These are phyloP conservation scores for Rutidosis leptorrhynchoides DNA, from an alignment of 129 eudicot genomes.

Conservation along the genomic window DNA sequence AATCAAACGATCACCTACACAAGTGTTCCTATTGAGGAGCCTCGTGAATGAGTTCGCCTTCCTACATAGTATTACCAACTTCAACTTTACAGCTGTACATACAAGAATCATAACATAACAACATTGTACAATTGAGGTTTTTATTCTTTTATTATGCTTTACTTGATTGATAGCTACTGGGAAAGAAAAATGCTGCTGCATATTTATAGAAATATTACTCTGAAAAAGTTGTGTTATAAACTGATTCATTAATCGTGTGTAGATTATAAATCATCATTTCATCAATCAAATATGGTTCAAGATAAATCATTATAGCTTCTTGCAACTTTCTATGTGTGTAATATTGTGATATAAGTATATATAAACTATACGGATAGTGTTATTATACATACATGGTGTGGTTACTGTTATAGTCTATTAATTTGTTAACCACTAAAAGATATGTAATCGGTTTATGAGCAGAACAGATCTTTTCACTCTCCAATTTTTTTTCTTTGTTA, in stretches of 20 bases:
- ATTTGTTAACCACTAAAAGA: neutral
- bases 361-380: too few species aligned
- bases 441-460: neutral
- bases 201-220: too few species aligned
- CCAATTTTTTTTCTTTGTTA: neutral
- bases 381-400: neutral
- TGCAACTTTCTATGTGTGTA: neutral
- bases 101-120: neutral
- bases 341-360: neutral
- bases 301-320: neutral
- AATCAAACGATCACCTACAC: constrained; percentile 45
- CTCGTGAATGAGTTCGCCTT: constrained; percentile 25
- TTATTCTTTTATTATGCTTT: too few species aligned
- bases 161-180: too few species aligned
- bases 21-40: constrained; percentile 57
- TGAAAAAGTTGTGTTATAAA: neutral
- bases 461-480: neutral
- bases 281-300: neutral
- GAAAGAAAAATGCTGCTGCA: neutral
- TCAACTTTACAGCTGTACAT: constrained; percentile 5
- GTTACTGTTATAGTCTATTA: neutral
- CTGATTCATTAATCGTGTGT: neutral
- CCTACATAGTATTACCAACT: constrained; percentile 8
- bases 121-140: neutral
- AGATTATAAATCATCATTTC: neutral